phyloP scores from a whole-genome alignment of 2,329 filamentous ascomycete species.

The Pseudogymnoascus sp. region DNA sequence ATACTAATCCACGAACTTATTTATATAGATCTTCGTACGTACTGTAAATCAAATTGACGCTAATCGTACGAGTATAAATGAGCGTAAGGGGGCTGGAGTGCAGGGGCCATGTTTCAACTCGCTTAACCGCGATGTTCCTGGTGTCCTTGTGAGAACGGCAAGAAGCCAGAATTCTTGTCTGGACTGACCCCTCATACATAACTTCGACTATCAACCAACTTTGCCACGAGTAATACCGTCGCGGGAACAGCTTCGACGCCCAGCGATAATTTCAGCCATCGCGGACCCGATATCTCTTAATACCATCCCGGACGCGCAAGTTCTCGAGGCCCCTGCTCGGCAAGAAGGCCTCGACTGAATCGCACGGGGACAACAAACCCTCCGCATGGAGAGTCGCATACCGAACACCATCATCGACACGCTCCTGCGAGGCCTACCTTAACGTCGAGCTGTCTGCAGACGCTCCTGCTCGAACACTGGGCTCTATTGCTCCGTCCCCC shows the following conservation, averaged over 20 bases:
- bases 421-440: not conserved
- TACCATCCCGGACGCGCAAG: slow-evolving; percentile 6
- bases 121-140: slow-evolving; percentile 9
- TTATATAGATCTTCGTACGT: slow-evolving; percentile 10
- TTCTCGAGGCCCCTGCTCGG: not conserved
- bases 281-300: not conserved
- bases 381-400: slow-evolving; percentile 11
- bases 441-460: slow-evolving; percentile 2
- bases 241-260: not conserved
- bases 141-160: slow-evolving; percentile 8
- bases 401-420: not conserved
- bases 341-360: slow-evolving; percentile 4
- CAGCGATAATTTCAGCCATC: not conserved
- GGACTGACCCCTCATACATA: slow-evolving; percentile 9
- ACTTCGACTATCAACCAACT: not conserved
- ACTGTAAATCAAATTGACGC: slow-evolving; percentile 8
- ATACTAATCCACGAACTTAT: not conserved
- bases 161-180: slow-evolving; percentile 10
- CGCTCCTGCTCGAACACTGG: slow-evolving; percentile 8
- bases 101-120: slow-evolving; percentile 11
- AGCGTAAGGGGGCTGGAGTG: slow-evolving; percentile 9
- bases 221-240: not conserved
- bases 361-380: slow-evolving; percentile 5
- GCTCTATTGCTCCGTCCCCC: slow-evolving; percentile 11
- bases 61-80: slow-evolving; percentile 10